Percentiles rank a stretch among this genome's conserved stretches.
phyloP scores from a whole-genome alignment of 2,329 filamentous ascomycete species.

The Colletotrichum chrysophilum region DNA sequence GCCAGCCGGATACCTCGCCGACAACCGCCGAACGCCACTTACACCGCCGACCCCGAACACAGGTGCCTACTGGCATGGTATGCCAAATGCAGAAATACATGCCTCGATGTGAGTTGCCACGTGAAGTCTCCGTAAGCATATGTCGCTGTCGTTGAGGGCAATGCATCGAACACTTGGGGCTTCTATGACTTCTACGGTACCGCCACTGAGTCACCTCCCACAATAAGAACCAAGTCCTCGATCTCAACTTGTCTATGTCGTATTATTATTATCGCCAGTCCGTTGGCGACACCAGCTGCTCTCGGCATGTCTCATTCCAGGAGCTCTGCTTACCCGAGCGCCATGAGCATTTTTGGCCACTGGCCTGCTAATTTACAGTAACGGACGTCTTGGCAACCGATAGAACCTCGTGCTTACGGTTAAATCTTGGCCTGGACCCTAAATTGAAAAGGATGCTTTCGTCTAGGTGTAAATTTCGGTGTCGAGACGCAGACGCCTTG shows the following conservation, averaged over 20 bases:
- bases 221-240: not conserved
- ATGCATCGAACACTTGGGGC: not conserved
- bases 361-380: not conserved
- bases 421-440: not conserved
- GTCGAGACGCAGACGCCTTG: not conserved
- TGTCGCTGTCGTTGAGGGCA: too few species aligned
- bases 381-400: not conserved
- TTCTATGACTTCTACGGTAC: not conserved
- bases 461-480: not conserved
- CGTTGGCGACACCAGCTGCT: not conserved
- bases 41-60: not conserved
- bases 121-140: not conserved
- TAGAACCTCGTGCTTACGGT: not conserved
- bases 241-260: not conserved
- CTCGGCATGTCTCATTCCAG: not conserved
- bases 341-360: not conserved
- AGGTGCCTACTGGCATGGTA: not conserved
- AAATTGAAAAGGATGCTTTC: not conserved
- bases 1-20: not conserved
- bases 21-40: not conserved
- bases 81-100: not conserved
- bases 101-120: not conserved
- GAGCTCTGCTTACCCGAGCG: not conserved
- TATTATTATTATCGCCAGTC: not conserved
- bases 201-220: not conserved